Conservation (phyloP, 2,329 filamentous ascomycete genomes). For the Trichoderma simmonsii region DNA sequence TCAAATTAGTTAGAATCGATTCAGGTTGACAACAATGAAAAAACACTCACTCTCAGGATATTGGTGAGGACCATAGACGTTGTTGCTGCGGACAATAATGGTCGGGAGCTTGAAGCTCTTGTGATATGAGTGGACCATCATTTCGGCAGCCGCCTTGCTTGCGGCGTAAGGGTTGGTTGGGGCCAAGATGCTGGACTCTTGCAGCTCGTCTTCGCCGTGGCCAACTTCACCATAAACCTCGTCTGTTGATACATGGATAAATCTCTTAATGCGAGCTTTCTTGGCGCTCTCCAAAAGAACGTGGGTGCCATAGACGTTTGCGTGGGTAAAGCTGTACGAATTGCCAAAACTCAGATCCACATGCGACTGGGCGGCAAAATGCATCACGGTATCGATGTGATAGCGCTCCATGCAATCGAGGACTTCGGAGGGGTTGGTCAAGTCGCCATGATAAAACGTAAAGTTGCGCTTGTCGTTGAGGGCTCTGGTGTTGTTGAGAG, state of each 20-base stretch:
- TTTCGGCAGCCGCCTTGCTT: slow-evolving; percentile 77
- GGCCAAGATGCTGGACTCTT: slow-evolving; percentile 70
- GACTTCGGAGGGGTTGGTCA: slow-evolving; percentile 68
- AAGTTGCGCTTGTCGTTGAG: slow-evolving; percentile 70
- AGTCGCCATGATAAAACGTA: slow-evolving; percentile 74
- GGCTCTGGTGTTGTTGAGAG: slow-evolving; percentile 72
- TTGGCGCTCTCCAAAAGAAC: slow-evolving; percentile 75
- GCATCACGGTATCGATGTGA: slow-evolving; percentile 75
- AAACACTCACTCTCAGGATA: slow-evolving; percentile 70
- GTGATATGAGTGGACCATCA: slow-evolving; percentile 82
- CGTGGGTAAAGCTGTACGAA: slow-evolving; percentile 76
- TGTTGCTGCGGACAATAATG: slow-evolving; percentile 79
- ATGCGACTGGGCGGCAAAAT: slow-evolving; percentile 83
- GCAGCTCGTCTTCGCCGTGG: slow-evolving; percentile 66
- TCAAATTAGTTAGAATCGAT: neutral
- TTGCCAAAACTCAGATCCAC: slow-evolving; percentile 81
- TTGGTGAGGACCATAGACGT: slow-evolving; percentile 82
- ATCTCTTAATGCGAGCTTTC: slow-evolving; percentile 66
- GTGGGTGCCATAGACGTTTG: slow-evolving; percentile 82
- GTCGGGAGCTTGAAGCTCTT: slow-evolving; percentile 78
- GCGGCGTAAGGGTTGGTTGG: slow-evolving; percentile 82
- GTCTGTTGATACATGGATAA: slow-evolving; percentile 81
- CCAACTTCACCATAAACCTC: slow-evolving; percentile 82
- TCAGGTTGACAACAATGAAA: neutral
- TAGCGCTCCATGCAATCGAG: slow-evolving; percentile 67